A percentile compares a stretch with the other conserved stretches of the same genome.
These are phyloP conservation scores for Xylaria grammica DNA, from an alignment of 495 filamentous ascomycete species.

Conservation along the genomic window DNA sequence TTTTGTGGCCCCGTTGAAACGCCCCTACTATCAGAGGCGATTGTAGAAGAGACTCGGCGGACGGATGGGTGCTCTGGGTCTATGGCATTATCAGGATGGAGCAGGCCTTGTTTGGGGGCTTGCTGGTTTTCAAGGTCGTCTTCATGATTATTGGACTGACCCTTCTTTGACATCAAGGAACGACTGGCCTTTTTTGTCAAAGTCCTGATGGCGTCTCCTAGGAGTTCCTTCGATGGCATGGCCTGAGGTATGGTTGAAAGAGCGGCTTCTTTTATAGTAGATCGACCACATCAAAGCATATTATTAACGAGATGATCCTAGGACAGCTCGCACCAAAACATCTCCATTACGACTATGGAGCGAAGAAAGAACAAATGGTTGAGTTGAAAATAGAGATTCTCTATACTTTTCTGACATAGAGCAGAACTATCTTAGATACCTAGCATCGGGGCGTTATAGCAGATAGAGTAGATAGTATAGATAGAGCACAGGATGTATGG, in stretches of 20 bases:
- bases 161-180: constrained; percentile 14
- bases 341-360: too few species aligned
- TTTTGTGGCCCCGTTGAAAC: neutral
- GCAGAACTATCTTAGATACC: too few species aligned
- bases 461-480: too few species aligned
- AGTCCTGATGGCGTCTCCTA: constrained; percentile 18
- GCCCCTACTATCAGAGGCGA: constrained; percentile 4
- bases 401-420: too few species aligned
- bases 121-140: neutral
- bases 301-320: too few species aligned
- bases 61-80: neutral
- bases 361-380: too few species aligned
- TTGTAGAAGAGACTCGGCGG: constrained; percentile 12
- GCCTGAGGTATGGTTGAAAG: neutral
- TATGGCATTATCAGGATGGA: neutral
- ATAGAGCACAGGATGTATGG: too few species aligned
- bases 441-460: too few species aligned
- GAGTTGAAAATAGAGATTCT: too few species aligned
- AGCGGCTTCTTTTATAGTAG: neutral
- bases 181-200: constrained; percentile 16
- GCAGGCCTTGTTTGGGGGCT: neutral
- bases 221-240: constrained; percentile 25
- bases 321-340: too few species aligned
- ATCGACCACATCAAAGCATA: neutral
- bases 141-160: neutral